phyloP scores from a whole-genome alignment of 129 eudicot species.

The Oenanthe sinensis region DNA sequence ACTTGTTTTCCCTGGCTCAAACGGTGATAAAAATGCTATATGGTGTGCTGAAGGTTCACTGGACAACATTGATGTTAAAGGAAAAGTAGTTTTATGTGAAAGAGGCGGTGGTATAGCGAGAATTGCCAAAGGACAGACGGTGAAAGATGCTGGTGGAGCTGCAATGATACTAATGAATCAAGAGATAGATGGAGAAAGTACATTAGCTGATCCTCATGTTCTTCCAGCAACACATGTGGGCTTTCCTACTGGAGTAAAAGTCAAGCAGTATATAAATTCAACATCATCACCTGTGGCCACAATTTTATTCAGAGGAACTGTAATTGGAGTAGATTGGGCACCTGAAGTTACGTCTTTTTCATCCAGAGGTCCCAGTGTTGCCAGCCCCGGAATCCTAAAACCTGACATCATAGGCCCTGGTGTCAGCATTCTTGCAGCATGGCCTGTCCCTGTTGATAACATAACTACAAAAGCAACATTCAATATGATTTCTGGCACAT shows the following conservation, averaged over 20 bases:
- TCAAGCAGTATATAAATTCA: conserved; percentile 9
- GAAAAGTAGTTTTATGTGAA: conserved; percentile 19
- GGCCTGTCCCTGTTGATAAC: conserved; percentile 20
- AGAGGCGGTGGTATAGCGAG: not conserved
- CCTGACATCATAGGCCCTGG: conserved; percentile 35
- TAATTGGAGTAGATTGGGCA: conserved; percentile 16
- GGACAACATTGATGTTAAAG: conserved; percentile 3
- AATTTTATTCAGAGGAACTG: conserved; percentile 20
- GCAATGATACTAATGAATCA: conserved; percentile 23
- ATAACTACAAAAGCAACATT: conserved; percentile 4
- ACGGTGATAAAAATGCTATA: not conserved
- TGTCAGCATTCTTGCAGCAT: conserved; percentile 19
- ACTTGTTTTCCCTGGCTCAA: conserved; percentile 5
- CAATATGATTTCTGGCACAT: conserved; percentile 19
- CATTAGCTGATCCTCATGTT: conserved; percentile 16
- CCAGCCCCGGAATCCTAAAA: conserved; percentile 22
- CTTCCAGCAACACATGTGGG: conserved; percentile 22
- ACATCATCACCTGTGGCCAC: conserved; percentile 15
- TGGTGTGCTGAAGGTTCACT: conserved; percentile 13
- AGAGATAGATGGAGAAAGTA: conserved; percentile 2
- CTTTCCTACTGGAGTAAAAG: not conserved
- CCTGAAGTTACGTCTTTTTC: conserved; percentile 19
- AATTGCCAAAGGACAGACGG: conserved; percentile 16
- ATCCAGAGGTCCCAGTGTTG: conserved; percentile 16
- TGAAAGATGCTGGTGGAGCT: conserved; percentile 26